Percentiles rank a stretch among this genome's conserved stretches.
These are phyloP conservation scores for Claviceps africana DNA, from an alignment of 2,329 filamentous ascomycete genomes.

Conservation along the genomic window DNA sequence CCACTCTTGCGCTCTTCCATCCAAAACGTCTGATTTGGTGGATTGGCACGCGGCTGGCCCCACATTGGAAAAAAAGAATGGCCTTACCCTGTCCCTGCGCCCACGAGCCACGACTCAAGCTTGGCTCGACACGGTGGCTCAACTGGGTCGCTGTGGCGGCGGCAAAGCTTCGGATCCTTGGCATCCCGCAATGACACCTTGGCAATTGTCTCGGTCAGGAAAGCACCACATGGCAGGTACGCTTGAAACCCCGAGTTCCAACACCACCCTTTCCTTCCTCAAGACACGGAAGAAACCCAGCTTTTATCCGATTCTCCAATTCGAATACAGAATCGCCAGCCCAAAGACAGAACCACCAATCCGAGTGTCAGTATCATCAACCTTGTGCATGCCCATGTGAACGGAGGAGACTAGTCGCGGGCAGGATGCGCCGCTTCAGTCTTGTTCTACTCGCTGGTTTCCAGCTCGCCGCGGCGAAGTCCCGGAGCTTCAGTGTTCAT, in stretches of 20 bases:
- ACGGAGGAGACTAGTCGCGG: slow-evolving; percentile 7
- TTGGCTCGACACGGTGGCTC: background rate
- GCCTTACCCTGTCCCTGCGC: background rate
- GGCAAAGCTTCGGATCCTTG: slow-evolving; percentile 13
- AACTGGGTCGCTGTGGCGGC: background rate
- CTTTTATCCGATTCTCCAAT: background rate
- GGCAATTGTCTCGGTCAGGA: background rate
- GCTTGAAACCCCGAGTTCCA: no score
- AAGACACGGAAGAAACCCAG: no score
- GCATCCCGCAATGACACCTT: slow-evolving; percentile 7
- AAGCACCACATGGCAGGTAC: background rate
- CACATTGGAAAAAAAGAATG: no score
- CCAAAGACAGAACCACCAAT: background rate
- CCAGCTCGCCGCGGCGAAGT: slow-evolving; percentile 33
- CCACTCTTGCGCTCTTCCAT: no score
- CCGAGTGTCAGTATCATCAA: background rate
- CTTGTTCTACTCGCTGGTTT: slow-evolving; percentile 29
- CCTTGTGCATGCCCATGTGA: slow-evolving; percentile 16
- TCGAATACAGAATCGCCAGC: background rate
- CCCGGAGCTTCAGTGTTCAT: slow-evolving; percentile 63
- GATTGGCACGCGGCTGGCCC: no score
- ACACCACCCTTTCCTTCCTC: no score
- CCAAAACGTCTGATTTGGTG: no score
- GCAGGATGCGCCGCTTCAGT: slow-evolving; percentile 37
- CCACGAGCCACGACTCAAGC: background rate